Evolutionary conservation across 106 monocot species (phyloP), one percentile per base, ranked within the genome.

Genomic region (Dioscorea zingiberensis): DNA sequence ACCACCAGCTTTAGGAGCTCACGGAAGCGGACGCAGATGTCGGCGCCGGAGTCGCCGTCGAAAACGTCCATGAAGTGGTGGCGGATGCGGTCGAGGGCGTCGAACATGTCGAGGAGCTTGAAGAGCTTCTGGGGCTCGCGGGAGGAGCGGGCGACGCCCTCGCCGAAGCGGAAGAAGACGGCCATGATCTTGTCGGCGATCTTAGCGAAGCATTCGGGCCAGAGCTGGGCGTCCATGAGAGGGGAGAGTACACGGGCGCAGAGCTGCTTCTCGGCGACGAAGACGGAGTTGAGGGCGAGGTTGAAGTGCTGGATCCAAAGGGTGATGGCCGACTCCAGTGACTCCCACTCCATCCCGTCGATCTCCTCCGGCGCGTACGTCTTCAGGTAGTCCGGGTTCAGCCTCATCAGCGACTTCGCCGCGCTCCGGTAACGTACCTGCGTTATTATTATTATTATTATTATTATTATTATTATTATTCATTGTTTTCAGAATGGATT

Each of bases 101-200:
- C 68, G 44, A 62, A 74, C 85, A 85, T 81, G 48, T 85, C 85
- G 67, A 85, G 80, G 46, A 85, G 76, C 58, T 74, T 77, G 73
- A 85, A 85, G 18, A 85, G 80, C 73, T 80, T 72, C 24, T 80
- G 80, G 22, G 84, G 84, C 49, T 80, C 77, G 28, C 62, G 59
- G 11, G 84, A 70, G 63, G 70, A 70, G n/a, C 70, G 69, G 38
- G 80, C 73, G 19, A 85, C 84, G 47, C 84, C 84, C 62, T 85
- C 84, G 29, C 77, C 84, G 67, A 85, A 85, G 44, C 80, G 73
- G 70, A 85, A 77, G 80, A 85, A 85, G 25, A 80, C 84, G 17
- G 76, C 80, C 70, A 74, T 77, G 69, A 85, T 80, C 51, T 61
- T 62, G 70, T 80, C 84, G 27, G 84, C 76, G 58, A 85, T 77